Percentiles rank a stretch among this genome's conserved stretches.
These are phyloP conservation scores for Moniliophthora roreri DNA, from an alignment of 1,284 basidiomycete genomes.

Conservation along the genomic window DNA sequence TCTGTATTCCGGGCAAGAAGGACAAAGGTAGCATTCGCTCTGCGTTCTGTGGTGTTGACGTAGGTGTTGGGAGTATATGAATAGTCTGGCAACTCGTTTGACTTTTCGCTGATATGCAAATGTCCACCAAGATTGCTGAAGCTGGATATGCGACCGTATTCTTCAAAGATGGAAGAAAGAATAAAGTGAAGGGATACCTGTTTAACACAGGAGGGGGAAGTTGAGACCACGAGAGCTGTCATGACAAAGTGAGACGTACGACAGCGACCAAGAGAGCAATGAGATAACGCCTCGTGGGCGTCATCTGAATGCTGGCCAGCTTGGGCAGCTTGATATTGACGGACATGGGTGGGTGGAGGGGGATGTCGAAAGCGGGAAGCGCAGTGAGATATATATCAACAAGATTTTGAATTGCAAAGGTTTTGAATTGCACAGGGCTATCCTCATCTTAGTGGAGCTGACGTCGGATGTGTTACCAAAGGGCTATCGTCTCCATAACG, in stretches of 20 bases:
- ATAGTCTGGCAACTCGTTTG: neutral
- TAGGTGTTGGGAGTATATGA: constrained; percentile 6
- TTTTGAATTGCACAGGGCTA: neutral
- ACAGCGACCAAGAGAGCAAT: constrained; percentile 45
- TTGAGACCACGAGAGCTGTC: neutral
- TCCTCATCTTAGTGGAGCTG: too few relatives aligned
- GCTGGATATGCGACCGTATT: constrained; percentile 26
- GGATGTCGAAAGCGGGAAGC: constrained; percentile 9
- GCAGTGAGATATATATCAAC: neutral
- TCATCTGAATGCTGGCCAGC: constrained; percentile 28
- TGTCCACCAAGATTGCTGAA: constrained; percentile 16
- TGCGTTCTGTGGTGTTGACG: constrained; percentile 8
- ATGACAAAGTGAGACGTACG: constrained; percentile 33
- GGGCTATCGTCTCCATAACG: too few relatives aligned
- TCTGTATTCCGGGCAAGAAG: constrained; percentile 40
- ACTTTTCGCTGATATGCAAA: constrained; percentile 1
- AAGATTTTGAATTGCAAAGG: neutral
- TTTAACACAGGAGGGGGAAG: constrained; percentile 1
- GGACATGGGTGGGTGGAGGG: neutral
- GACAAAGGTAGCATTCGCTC: constrained; percentile 42
- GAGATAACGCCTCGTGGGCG: constrained; percentile 50
- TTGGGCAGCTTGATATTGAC: constrained; percentile 3
- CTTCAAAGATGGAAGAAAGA: constrained; percentile 31
- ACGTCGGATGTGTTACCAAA: too few relatives aligned
- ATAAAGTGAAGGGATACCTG: constrained; percentile 39